Percentiles rank a stretch among this genome's conserved stretches.
Evolutionary conservation across 495 filamentous ascomycete genomes (phyloP).

Genomic region (Entonaema liquescens): DNA sequence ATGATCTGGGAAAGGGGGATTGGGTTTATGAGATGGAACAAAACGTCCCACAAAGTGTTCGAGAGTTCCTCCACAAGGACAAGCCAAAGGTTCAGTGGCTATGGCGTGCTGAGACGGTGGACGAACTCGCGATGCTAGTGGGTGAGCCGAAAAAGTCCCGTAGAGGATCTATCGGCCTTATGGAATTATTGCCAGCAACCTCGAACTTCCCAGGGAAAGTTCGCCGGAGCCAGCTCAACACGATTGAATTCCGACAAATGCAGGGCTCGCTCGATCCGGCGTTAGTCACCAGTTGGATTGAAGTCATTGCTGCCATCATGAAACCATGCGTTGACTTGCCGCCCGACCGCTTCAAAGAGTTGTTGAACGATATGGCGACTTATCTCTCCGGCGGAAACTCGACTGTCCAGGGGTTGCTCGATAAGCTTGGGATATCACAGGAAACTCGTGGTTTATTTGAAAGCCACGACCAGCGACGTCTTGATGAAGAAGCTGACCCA

Average conservation of each 20-base stretch:
- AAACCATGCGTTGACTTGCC: slow-evolving; percentile 14
- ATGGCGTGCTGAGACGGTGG: slow-evolving; percentile 24
- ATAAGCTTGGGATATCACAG: slow-evolving; percentile 2
- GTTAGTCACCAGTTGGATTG: slow-evolving; percentile 25
- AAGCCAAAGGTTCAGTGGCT: slow-evolving; percentile 29
- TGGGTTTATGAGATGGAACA: slow-evolving; percentile 30
- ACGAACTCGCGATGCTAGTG: slow-evolving; percentile 26
- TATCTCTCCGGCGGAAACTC: slow-evolving; percentile 5
- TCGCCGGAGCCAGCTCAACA: slow-evolving; percentile 32
- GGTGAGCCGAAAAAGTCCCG: slow-evolving; percentile 28
- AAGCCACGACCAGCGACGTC: slow-evolving; percentile 1
- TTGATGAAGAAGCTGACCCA: slow-evolving; percentile 27
- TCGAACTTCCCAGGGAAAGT: slow-evolving; percentile 27
- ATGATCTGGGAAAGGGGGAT: slow-evolving; percentile 6
- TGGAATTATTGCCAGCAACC: slow-evolving; percentile 26
- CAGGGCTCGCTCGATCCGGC: slow-evolving; percentile 32
- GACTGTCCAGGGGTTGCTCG: slow-evolving; percentile 5
- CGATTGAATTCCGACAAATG: slow-evolving; percentile 35
- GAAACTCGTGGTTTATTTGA: slow-evolving; percentile 14
- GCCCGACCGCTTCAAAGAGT: slow-evolving; percentile 8
- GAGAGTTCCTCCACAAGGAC: slow-evolving; percentile 9
- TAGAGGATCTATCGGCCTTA: slow-evolving; percentile 18
- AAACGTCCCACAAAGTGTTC: slow-evolving; percentile 15
- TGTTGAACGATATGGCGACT: slow-evolving; percentile 2
- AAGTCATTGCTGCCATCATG: slow-evolving; percentile 25